These are phyloP conservation scores for Suhomyces terraborum DNA, from an alignment of 1,139 yeast genomes.

Conservation along the genomic window DNA sequence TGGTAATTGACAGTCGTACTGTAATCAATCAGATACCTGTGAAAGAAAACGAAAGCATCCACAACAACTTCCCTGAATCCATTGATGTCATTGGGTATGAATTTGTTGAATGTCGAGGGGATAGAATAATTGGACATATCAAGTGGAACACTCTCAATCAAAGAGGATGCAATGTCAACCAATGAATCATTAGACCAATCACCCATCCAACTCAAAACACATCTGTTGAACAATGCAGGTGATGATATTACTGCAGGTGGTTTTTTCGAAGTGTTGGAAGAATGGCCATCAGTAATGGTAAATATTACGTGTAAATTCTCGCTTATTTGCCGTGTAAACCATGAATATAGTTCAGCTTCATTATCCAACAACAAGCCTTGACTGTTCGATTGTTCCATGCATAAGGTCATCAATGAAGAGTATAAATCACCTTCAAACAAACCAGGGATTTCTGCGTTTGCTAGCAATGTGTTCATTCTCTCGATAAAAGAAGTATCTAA, in stretches of 20 bases:
- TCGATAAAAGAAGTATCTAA: constrained; percentile 81
- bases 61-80: constrained; percentile 52
- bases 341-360: constrained; percentile 68
- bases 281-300: constrained; percentile 62
- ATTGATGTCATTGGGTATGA: constrained; percentile 17
- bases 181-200: constrained; percentile 66
- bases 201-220: constrained; percentile 90
- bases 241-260: constrained; percentile 59
- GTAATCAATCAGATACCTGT: constrained; percentile 27
- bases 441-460: constrained; percentile 93
- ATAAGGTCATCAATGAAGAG: constrained; percentile 52
- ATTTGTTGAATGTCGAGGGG: constrained; percentile 28
- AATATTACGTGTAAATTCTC: constrained; percentile 81
- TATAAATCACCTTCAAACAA: constrained; percentile 79
- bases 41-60: constrained; percentile 51
- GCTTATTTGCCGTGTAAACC: constrained; percentile 75
- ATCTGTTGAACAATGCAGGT: constrained; percentile 89
- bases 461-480: constrained; percentile 86
- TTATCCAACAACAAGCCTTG: constrained; percentile 68
- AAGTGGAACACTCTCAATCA: constrained; percentile 51
- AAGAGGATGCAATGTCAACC: constrained; percentile 49
- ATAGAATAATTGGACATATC: constrained; percentile 45
- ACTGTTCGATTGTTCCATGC: constrained; percentile 59
- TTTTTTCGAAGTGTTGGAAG: constrained; percentile 20
- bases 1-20: constrained; percentile 13